These are phyloP conservation scores for Pseudogymnoascus sp. DNA, from an alignment of 2,329 filamentous ascomycete genomes.

Conservation along the genomic window DNA sequence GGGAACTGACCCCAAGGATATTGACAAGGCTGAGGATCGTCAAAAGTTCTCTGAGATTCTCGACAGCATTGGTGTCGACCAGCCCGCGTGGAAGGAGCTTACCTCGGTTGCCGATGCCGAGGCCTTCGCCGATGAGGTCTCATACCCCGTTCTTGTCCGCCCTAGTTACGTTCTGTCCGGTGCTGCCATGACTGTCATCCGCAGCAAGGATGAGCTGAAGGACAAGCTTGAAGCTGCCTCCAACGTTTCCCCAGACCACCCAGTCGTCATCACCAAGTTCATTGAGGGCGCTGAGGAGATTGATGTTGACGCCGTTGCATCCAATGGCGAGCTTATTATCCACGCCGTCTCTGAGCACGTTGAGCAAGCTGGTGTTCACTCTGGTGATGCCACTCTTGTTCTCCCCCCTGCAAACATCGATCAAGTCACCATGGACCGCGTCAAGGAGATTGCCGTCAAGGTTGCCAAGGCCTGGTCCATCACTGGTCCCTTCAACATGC, in stretches of 20 bases:
- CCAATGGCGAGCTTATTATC: conserved; percentile 74
- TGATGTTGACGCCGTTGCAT: conserved; percentile 88
- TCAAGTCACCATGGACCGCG: conserved; percentile 66
- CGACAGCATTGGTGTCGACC: conserved; percentile 92
- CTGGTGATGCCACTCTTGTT: conserved; percentile 90
- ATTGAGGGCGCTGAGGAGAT: conserved; percentile 96
- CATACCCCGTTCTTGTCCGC: conserved; percentile 90
- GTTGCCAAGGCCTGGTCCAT: conserved; percentile 96
- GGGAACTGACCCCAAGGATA: conserved; percentile 86
- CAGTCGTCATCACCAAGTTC: conserved; percentile 96
- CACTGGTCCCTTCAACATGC: conserved; percentile 99
- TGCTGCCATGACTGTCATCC: conserved; percentile 97
- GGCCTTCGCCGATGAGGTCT: conserved; percentile 73
- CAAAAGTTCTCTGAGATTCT: conserved; percentile 98
- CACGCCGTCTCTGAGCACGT: conserved; percentile 95
- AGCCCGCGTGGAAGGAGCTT: conserved; percentile 96
- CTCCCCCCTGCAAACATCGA: conserved; percentile 80
- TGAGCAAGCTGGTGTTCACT: conserved; percentile 96
- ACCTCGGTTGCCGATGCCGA: conserved; percentile 84
- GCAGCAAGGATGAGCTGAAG: conserved; percentile 78
- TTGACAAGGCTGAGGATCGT: conserved; percentile 95
- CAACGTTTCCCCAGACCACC: conserved; percentile 89
- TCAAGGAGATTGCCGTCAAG: conserved; percentile 94
- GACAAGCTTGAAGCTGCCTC: conserved; percentile 89
- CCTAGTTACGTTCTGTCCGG: conserved; percentile 94